A percentile compares a stretch with the other conserved stretches of the same genome.
These are phyloP conservation scores for Apiospora malaysiana DNA, from an alignment of 2,329 filamentous ascomycete genomes.

Conservation along the genomic window DNA sequence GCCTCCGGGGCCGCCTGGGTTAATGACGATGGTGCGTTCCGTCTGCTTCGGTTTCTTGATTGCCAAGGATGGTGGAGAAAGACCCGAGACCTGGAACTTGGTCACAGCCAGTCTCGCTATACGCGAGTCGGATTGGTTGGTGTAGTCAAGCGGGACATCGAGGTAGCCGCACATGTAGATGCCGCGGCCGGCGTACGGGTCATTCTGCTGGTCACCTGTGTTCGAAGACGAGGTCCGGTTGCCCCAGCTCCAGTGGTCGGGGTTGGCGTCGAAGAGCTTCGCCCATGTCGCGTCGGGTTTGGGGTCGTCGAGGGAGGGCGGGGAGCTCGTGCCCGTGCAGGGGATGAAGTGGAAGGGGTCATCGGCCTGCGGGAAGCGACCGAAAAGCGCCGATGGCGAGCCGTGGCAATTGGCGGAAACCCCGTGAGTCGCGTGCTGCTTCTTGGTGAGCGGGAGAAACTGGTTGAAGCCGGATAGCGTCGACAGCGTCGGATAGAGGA, in stretches of 20 bases:
- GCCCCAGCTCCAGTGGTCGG: slow-evolving; percentile 54
- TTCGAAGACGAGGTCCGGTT: slow-evolving; percentile 27
- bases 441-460: not conserved
- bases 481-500: not conserved
- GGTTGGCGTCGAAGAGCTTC: slow-evolving; percentile 49
- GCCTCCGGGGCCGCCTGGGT: slow-evolving; percentile 57
- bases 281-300: slow-evolving; percentile 46
- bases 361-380: slow-evolving; percentile 46
- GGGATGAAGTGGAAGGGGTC: slow-evolving; percentile 56
- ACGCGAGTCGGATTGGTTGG: slow-evolving; percentile 49
- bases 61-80: slow-evolving; percentile 38
- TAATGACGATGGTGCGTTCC: slow-evolving; percentile 53
- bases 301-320: slow-evolving; percentile 48
- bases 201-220: slow-evolving; percentile 26
- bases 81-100: slow-evolving; percentile 55
- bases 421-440: not conserved
- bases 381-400: slow-evolving; percentile 36
- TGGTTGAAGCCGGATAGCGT: not conserved
- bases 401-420: not conserved
- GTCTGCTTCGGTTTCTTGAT: slow-evolving; percentile 43
- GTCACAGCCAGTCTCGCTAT: slow-evolving; percentile 55
- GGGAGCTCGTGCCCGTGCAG: slow-evolving; percentile 49
- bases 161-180: slow-evolving; percentile 56
- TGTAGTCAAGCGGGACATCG: slow-evolving; percentile 55
- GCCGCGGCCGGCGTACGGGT: slow-evolving; percentile 46